Evolutionary conservation across 1,284 basidiomycete species (phyloP), one percentile per base, ranked within the genome.

Genomic region (Marasmius oreades): DNA sequence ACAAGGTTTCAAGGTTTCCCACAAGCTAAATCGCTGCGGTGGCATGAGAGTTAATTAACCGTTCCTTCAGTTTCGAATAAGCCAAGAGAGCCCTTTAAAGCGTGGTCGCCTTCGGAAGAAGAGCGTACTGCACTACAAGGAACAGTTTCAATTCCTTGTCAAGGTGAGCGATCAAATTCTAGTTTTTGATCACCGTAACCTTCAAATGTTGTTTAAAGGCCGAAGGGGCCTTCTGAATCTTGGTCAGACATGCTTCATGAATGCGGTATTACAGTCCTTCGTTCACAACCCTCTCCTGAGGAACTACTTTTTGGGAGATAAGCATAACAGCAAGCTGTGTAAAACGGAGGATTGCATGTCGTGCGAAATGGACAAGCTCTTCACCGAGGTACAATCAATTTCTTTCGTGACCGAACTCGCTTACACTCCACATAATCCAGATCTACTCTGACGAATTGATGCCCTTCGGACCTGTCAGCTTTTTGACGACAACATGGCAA

Each of bases 221-320:
- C 86, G 92, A 10, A 82, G 93, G 55, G 95, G 95, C 0, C 77
- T 98, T 2, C 77, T 97, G 46, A 98, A 98, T 68, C 85, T 98
- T 6, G 93, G 93, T 5, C 92, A 96, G 64, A 98, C 95, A 0
- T 99, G 95, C 67, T 98, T 95, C 73, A 79, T 99, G 67, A 96
- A 94, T 60, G 93, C 92, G 52, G 86, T 98, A 47, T 80, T 99
- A 5, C 96, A 99, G 71, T 85, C 86, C n/a, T 89, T 99, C 65
- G 76, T 94, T 12, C 92, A 95, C 71, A 99, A 98, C 64, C 95
- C 95, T 0, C 77, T 98, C 4, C 77, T 98, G 8, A 84, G 93
- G 44, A 92, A 93, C 64, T 94, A 91, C 70, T 98, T 95, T 66
- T 81, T 98, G 16, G 83, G 88, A 51, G 95, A 98, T 69, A 88